Evolutionary conservation across 371 early-diverging fungal species (phyloP).

Genomic region (Mortierella sp.): DNA sequence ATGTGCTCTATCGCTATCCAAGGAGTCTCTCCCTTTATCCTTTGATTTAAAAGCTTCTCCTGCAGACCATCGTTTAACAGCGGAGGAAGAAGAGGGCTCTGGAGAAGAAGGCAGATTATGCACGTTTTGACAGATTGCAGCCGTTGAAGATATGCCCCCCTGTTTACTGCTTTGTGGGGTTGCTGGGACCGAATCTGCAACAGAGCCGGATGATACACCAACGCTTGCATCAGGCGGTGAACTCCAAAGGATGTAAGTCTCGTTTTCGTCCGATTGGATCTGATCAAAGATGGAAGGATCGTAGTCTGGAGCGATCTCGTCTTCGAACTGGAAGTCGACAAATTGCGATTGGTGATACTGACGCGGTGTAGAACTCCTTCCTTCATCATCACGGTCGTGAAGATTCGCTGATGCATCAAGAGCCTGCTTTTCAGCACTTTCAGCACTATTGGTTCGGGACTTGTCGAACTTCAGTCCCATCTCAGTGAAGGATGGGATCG

Average conservation of each 20-base stretch:
- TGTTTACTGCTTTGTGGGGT: constrained; percentile 19
- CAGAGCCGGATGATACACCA: neutral
- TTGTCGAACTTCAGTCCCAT: constrained; percentile 39
- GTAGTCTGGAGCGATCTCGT: constrained; percentile 45
- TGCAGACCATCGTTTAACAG: constrained; percentile 41
- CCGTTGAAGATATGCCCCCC: constrained; percentile 26
- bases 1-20: constrained; percentile 26
- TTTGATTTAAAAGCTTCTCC: constrained; percentile 29
- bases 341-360: neutral
- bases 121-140: constrained; percentile 8
- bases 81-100: constrained; percentile 12
- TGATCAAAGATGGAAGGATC: constrained; percentile 65
- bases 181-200: constrained; percentile 19
- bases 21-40: constrained; percentile 35
- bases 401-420: neutral
- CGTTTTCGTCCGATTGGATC: constrained; percentile 64
- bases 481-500: constrained; percentile 49
- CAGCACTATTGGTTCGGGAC: constrained; percentile 17
- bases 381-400: neutral
- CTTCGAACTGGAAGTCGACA: neutral
- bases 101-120: constrained; percentile 9
- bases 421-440: neutral
- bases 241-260: constrained; percentile 69
- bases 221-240: constrained; percentile 35
- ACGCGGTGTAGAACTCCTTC: neutral